These are phyloP conservation scores for Hymenoscyphus infarciens DNA, from an alignment of 2,329 filamentous ascomycete genomes.

Conservation along the genomic window DNA sequence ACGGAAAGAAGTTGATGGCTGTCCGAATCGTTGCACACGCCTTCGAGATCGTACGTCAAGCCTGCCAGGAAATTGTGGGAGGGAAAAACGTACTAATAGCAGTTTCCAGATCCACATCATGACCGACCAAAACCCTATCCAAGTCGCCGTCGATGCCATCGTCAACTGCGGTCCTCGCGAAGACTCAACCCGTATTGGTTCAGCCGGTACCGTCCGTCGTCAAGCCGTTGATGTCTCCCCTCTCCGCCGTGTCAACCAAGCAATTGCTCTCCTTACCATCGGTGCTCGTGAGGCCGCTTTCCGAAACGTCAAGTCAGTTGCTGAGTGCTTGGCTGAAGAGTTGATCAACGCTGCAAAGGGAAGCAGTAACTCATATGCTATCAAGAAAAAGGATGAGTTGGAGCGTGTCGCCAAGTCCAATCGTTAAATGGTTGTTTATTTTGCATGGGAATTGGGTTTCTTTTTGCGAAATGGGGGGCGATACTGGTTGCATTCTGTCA, in stretches of 20 bases:
- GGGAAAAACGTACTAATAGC: slow-evolving; percentile 20
- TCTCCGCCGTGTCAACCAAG: slow-evolving; percentile 99
- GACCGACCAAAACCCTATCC: slow-evolving; percentile 99
- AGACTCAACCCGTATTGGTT: slow-evolving; percentile 99
- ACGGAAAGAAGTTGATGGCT: slow-evolving; percentile 99
- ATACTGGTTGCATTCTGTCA: slow-evolving; percentile 35
- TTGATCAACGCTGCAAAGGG: slow-evolving; percentile 99
- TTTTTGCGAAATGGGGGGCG: slow-evolving; percentile 33
- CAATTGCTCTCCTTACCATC: slow-evolving; percentile 97
- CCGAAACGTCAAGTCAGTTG: slow-evolving; percentile 99
- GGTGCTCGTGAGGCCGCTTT: slow-evolving; percentile 98
- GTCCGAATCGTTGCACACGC: slow-evolving; percentile 98
- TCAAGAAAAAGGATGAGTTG: slow-evolving; percentile 99
- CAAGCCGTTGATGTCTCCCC: slow-evolving; percentile 99
- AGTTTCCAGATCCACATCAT: slow-evolving; percentile 89
- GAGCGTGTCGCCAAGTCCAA: slow-evolving; percentile 99
- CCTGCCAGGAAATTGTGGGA: slow-evolving; percentile 13
- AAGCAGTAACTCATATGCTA: slow-evolving; percentile 99
- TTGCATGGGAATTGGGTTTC: slow-evolving; percentile 35
- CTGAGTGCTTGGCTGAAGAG: slow-evolving; percentile 99
- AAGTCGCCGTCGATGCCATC: slow-evolving; percentile 98
- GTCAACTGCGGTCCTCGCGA: slow-evolving; percentile 99
- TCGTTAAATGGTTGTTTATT: slow-evolving; percentile 68
- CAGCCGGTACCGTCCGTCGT: slow-evolving; percentile 98
- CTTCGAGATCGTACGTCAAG: slow-evolving; percentile 91